phyloP scores from a whole-genome alignment of 148 eudicot species.

The Heliamphora exappendiculata region DNA sequence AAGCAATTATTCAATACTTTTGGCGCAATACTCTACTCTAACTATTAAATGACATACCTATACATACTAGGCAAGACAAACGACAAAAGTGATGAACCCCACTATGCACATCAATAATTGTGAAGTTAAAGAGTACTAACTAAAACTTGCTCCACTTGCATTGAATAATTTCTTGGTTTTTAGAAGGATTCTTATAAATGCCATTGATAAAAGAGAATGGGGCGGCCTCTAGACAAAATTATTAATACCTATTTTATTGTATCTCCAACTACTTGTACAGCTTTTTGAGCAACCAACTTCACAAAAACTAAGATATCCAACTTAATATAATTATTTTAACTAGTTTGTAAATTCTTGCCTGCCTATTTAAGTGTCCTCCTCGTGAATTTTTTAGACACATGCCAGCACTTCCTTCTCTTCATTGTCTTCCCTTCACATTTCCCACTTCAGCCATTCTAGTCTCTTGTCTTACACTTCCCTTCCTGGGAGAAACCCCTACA shows the following conservation, averaged over 20 bases:
- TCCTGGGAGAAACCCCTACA: neutral
- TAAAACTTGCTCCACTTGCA: too few relatives aligned
- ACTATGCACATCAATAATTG: too few relatives aligned
- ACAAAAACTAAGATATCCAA: conserved; percentile 25
- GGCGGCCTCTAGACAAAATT: conserved; percentile 27
- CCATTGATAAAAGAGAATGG: conserved; percentile 47
- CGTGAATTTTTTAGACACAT: conserved; percentile 35
- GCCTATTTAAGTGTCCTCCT: conserved; percentile 48
- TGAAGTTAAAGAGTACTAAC: too few relatives aligned
- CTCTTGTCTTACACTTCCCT: neutral
- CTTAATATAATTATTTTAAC: conserved; percentile 28
- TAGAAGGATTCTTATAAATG: conserved; percentile 26
- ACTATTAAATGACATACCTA: too few relatives aligned
- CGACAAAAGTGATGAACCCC: too few relatives aligned
- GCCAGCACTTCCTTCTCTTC: conserved; percentile 35
- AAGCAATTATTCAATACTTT: too few relatives aligned
- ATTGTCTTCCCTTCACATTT: conserved; percentile 2
- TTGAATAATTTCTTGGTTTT: too few relatives aligned
- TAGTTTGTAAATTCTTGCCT: conserved; percentile 30
- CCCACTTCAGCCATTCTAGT: neutral
- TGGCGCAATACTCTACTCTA: too few relatives aligned
- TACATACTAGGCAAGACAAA: too few relatives aligned
- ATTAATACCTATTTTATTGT: conserved; percentile 33
- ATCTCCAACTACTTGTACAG: conserved; percentile 52
- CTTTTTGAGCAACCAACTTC: conserved; percentile 50